Conservation (phyloP, 2,329 filamentous ascomycete genomes). For the Conoideocrella luteorostrata region DNA sequence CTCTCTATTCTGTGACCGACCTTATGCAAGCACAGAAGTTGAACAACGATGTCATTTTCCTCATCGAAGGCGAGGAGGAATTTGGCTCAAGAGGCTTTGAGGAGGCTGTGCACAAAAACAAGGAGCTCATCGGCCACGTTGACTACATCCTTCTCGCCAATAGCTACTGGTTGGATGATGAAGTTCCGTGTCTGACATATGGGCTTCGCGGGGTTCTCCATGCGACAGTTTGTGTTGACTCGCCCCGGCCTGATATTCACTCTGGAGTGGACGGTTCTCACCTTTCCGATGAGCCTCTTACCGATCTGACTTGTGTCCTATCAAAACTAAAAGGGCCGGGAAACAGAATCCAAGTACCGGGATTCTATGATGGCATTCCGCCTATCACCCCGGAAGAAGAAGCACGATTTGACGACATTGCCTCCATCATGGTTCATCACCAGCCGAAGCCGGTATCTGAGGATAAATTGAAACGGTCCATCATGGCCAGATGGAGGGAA, state of each 20-base stretch:
- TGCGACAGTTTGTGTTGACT: conserved; percentile 82
- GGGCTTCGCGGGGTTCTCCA: conserved; percentile 90
- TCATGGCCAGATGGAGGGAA: conserved; percentile 94
- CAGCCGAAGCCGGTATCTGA: conserved; percentile 56
- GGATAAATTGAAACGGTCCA: conserved; percentile 68
- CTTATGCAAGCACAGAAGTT: conserved; percentile 77
- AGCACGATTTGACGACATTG: conserved; percentile 77
- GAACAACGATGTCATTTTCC: conserved; percentile 81
- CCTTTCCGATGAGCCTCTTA: conserved; percentile 83
- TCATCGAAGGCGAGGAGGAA: conserved; percentile 97
- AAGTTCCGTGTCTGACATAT: conserved; percentile 91
- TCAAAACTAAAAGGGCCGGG: conserved; percentile 74
- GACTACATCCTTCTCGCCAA: conserved; percentile 95
- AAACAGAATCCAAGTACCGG: conserved; percentile 77
- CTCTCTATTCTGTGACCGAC: conserved; percentile 88
- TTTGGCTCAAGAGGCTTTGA: conserved; percentile 88
- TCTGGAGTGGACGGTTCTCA: conserved; percentile 95
- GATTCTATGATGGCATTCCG: conserved; percentile 81
- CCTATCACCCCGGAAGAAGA: conserved; percentile 70
- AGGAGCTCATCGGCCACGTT: conserved; percentile 77
- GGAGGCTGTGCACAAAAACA: conserved; percentile 72
- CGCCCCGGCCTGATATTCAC: conserved; percentile 80
- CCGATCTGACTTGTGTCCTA: conserved; percentile 80
- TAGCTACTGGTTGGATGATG: conserved; percentile 97
- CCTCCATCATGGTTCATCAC: conserved; percentile 64